These are phyloP conservation scores for Saxophila tyrrhenica DNA, from an alignment of 495 filamentous ascomycete genomes.

Conservation along the genomic window DNA sequence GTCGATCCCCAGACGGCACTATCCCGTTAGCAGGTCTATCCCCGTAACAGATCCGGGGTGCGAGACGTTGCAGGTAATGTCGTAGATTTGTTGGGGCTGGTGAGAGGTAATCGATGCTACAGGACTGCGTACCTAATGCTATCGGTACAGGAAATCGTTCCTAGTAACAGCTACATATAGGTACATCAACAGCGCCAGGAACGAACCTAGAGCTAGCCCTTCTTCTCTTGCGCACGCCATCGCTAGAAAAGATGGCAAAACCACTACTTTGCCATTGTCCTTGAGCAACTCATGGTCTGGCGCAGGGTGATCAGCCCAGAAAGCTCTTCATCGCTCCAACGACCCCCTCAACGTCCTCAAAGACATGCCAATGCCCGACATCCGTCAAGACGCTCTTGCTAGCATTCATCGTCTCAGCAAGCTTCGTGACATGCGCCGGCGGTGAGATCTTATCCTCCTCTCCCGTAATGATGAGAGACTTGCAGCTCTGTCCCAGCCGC, in stretches of 20 bases:
- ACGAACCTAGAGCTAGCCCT: not conserved
- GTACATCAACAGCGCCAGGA: not conserved
- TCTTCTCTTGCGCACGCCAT: not conserved
- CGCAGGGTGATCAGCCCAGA: too few species aligned
- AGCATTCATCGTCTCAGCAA: constrained; percentile 19
- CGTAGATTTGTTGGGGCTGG: too few species aligned
- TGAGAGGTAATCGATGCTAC: too few species aligned
- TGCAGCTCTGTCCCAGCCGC: constrained; percentile 17
- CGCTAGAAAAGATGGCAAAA: too few species aligned
- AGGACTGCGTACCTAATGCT: too few species aligned
- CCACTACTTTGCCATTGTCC: too few species aligned
- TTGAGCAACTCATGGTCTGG: too few species aligned
- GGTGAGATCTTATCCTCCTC: constrained; percentile 35
- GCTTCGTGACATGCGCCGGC: constrained; percentile 20
- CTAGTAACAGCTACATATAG: not conserved
- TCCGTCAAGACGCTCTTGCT: constrained; percentile 24
- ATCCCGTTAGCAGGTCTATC: too few species aligned
- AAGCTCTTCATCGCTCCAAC: constrained; percentile 18
- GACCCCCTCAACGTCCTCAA: constrained; percentile 31
- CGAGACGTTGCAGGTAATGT: too few species aligned
- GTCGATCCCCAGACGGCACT: too few species aligned
- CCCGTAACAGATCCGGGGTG: too few species aligned
- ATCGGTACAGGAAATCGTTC: not conserved
- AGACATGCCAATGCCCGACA: constrained; percentile 37
- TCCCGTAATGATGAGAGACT: constrained; percentile 32